Base-by-base conservation (phyloP, 257 asterid genomes). In the Lantana camara region DNA sequence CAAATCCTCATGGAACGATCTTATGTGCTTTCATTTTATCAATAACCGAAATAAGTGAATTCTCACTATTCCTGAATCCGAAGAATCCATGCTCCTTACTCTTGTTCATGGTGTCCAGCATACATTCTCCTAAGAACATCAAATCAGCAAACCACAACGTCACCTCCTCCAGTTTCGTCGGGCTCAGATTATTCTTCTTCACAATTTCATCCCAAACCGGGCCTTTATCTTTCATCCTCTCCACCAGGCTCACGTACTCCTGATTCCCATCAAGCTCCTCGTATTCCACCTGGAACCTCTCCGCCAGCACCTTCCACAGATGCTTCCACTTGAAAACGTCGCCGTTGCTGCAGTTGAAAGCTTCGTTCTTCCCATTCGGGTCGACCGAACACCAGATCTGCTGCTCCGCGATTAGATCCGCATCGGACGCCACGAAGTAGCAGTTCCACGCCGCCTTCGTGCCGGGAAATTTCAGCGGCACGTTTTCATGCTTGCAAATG, bases 271-370 rank as follows among this genome's bases (percentile, higher is more conserved):
- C 76, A 0, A 68, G 66, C 14, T 72, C 82, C 11, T 34, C 64
- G 5, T 46, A 67, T 8, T 64, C 76, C 1, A 77, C 54, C 15
- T 32, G 70, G 4, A 77, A 77, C 8, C 68, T 47, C 6, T 68
- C 79, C 0, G 76, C 79, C 75, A 77, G 30, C 1, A 68, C 58
- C 48, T 57, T 73, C 82, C 82, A 77, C 64, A 73, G 1, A 20
- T 47, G 76, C 32, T 77, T 77, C 82, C 79, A 77, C 60, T 77
- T 77, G 68, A 77, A 77, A 20, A 77, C 15, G 23, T 77, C 79
- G 4, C 82, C 79, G 5, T 77, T 77, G 23, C 73, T 73, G 56
- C 75, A 68, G 14, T 77, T 77, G 7, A 73, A 77, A n/a, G 73
- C 82, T 46, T 68, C 79, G 8, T 73, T 77, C 19, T 68, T 68